A percentile compares a stretch with the other conserved stretches of the same genome.
phyloP scores from a whole-genome alignment of 2,329 filamentous ascomycete species.

The Proliferodiscus dingleyae region DNA sequence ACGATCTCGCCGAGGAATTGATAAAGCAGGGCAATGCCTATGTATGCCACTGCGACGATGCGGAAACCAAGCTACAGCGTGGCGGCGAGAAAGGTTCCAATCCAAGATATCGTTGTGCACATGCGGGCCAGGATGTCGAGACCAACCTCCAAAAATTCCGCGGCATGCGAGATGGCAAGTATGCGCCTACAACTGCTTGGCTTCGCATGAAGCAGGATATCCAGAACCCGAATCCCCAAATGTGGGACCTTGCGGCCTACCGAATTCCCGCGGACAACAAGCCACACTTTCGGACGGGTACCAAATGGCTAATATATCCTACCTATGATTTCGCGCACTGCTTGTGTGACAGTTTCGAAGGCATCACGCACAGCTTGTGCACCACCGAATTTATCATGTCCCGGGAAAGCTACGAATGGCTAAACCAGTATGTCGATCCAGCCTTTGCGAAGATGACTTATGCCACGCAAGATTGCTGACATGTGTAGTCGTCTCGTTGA shows the following conservation, averaged over 20 bases:
- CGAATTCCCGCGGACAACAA: slow-evolving; percentile 64
- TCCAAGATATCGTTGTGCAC: slow-evolving; percentile 71
- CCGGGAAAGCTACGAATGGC: slow-evolving; percentile 79
- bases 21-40: slow-evolving; percentile 67
- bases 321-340: slow-evolving; percentile 89
- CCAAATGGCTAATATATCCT: slow-evolving; percentile 83
- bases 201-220: slow-evolving; percentile 88
- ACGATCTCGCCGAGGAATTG: slow-evolving; percentile 78
- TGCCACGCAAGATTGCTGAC: not conserved
- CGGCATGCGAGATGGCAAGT: slow-evolving; percentile 83
- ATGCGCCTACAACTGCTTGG: slow-evolving; percentile 72
- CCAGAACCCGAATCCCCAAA: slow-evolving; percentile 75
- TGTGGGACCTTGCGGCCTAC: slow-evolving; percentile 92
- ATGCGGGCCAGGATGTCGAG: slow-evolving; percentile 67
- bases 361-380: slow-evolving; percentile 83
- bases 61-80: slow-evolving; percentile 76
- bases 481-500: slow-evolving; percentile 67
- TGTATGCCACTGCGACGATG: slow-evolving; percentile 76
- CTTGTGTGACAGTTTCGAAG: slow-evolving; percentile 85
- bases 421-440: slow-evolving; percentile 33
- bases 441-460: not conserved
- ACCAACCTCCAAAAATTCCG: slow-evolving; percentile 54
- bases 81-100: slow-evolving; percentile 57
- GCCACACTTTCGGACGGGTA: slow-evolving; percentile 68
- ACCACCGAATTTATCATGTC: slow-evolving; percentile 84